Evolutionary conservation across 2,329 filamentous ascomycete species (phyloP).

Genomic region (Pseudogymnoascus sp.): DNA sequence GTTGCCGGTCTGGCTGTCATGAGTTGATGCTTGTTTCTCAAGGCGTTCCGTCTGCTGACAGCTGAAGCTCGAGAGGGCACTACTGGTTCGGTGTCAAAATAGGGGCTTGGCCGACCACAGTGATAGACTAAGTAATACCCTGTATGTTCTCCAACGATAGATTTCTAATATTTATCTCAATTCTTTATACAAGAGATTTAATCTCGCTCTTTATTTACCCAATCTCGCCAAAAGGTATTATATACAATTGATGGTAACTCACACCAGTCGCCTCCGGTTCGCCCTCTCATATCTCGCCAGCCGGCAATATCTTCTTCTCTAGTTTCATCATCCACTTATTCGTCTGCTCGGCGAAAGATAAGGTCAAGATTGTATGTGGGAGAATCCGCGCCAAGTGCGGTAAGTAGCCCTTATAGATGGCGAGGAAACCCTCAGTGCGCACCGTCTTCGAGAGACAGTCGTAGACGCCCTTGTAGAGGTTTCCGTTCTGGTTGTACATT

Average conservation of each 20-base stretch:
- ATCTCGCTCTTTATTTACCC: background rate
- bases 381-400: slow-evolving; percentile 90
- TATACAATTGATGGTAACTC: slow-evolving; percentile 6
- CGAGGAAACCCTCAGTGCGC: slow-evolving; percentile 80
- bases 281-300: slow-evolving; percentile 11
- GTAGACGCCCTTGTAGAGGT: slow-evolving; percentile 87
- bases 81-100: background rate
- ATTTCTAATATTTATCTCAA: background rate
- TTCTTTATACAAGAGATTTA: slow-evolving; percentile 4
- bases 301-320: slow-evolving; percentile 51
- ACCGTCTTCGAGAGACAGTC: slow-evolving; percentile 90
- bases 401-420: slow-evolving; percentile 96
- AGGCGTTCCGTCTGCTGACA: background rate
- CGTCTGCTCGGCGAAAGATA: slow-evolving; percentile 92
- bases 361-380: slow-evolving; percentile 88
- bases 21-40: background rate
- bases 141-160: background rate
- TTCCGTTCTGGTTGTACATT: slow-evolving; percentile 97
- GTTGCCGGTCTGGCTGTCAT: slow-evolving; percentile 15
- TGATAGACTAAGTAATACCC: background rate
- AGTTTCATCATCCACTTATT: slow-evolving; percentile 82
- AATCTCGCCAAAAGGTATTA: background rate
- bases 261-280: background rate
- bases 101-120: background rate
- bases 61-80: background rate